Evolutionary conservation across 805 yeast genomes (phyloP).

Genomic region (Priceomyces medius): DNA sequence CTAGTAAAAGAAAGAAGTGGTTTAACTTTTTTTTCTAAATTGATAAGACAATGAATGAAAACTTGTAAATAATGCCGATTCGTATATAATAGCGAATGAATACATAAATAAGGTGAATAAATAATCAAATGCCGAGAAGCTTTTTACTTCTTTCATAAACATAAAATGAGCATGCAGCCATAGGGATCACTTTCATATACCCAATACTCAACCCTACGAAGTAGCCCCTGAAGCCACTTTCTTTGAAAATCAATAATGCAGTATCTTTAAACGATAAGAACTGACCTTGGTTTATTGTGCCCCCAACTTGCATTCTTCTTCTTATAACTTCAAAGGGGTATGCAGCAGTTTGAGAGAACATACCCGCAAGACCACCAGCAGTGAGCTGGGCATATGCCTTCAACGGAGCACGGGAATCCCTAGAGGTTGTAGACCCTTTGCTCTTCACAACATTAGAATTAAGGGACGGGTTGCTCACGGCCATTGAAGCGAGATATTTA

Average conservation of each 20-base stretch:
- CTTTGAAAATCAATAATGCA: slow-evolving; percentile 59
- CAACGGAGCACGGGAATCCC: slow-evolving; percentile 61
- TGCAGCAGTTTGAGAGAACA: slow-evolving; percentile 93
- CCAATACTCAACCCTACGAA: slow-evolving; percentile 96
- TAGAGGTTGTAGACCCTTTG: slow-evolving; percentile 27
- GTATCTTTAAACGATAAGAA: slow-evolving; percentile 54
- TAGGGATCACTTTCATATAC: slow-evolving; percentile 90
- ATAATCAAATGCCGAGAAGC: slow-evolving; percentile 55
- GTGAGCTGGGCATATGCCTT: slow-evolving; percentile 87
- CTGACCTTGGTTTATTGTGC: slow-evolving; percentile 61
- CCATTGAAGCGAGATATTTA: slow-evolving; percentile 50
- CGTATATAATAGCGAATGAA: slow-evolving; percentile 9
- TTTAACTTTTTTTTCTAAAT: slow-evolving; percentile 54
- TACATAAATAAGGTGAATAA: slow-evolving; percentile 5
- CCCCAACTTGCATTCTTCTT: slow-evolving; percentile 94
- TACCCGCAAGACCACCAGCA: slow-evolving; percentile 96
- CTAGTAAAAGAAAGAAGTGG: slow-evolving; percentile 56
- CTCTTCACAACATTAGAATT: slow-evolving; percentile 18
- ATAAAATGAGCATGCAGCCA: slow-evolving; percentile 95
- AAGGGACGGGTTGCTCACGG: slow-evolving; percentile 32
- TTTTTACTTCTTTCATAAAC: slow-evolving; percentile 87
- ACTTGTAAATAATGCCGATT: slow-evolving; percentile 1
- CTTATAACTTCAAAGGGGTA: slow-evolving; percentile 95
- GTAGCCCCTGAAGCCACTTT: slow-evolving; percentile 82
- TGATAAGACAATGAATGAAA: neutral